Conservation (phyloP, 225 moss, liverwort and hornwort genomes). For the Polytrichum formosum region DNA sequence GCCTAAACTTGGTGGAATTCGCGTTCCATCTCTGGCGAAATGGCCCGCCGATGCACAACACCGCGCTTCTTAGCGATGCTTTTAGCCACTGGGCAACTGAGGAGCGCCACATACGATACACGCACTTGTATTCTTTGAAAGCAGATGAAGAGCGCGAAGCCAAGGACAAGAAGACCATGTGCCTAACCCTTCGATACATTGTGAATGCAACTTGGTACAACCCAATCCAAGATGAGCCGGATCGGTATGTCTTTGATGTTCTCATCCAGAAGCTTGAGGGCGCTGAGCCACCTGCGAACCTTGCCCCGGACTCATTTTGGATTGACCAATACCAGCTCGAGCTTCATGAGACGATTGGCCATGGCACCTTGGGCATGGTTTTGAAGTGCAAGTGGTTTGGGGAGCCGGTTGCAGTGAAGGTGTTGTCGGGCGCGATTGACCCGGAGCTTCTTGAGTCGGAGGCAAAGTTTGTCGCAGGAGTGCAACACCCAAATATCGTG, state of each 20-base stretch:
- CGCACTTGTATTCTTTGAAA: slow-evolving; percentile 46
- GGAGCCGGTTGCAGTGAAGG: slow-evolving; percentile 52
- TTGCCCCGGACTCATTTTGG: slow-evolving; percentile 49
- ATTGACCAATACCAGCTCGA: slow-evolving; percentile 53
- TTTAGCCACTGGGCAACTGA: slow-evolving; percentile 53
- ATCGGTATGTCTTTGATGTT: slow-evolving; percentile 45
- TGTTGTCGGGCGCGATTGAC: slow-evolving; percentile 26
- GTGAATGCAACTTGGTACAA: slow-evolving; percentile 56
- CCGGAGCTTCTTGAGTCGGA: slow-evolving; percentile 30
- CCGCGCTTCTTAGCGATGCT: slow-evolving; percentile 29
- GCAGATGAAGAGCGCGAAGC: slow-evolving; percentile 48
- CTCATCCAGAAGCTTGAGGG: slow-evolving; percentile 47
- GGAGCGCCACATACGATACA: slow-evolving; percentile 55
- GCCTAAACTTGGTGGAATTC: slow-evolving; percentile 52
- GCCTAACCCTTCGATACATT: slow-evolving; percentile 43
- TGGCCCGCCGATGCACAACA: slow-evolving; percentile 31
- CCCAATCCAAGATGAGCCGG: slow-evolving; percentile 49
- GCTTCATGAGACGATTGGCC: slow-evolving; percentile 43
- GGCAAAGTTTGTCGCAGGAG: slow-evolving; percentile 28
- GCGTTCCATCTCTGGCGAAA: slow-evolving; percentile 60
- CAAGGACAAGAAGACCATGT: slow-evolving; percentile 56
- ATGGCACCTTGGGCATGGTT: slow-evolving; percentile 42
- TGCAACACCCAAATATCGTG: slow-evolving; percentile 55
- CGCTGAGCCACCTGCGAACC: slow-evolving; percentile 8
- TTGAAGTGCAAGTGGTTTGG: slow-evolving; percentile 57